Conservation (phyloP, 805 yeast species). For the Kluyveromyces nonfermentans region DNA sequence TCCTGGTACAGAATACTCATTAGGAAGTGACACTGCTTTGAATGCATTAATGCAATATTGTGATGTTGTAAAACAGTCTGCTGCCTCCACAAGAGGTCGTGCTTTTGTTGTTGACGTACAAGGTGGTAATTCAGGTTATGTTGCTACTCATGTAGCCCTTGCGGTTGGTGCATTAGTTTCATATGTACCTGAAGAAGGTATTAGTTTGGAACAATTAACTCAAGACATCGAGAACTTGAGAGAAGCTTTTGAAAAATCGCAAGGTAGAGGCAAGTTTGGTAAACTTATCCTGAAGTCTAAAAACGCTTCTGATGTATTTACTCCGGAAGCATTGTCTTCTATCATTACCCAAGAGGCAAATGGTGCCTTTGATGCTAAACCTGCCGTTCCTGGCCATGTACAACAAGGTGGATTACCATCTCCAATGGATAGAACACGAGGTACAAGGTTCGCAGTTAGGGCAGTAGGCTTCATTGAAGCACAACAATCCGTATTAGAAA, state of each 20-base stretch:
- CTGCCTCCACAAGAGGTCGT: constrained; percentile 69
- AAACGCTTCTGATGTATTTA: constrained; percentile 60
- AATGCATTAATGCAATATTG: constrained; percentile 63
- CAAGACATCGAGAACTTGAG: constrained; percentile 55
- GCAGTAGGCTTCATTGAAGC: constrained; percentile 61
- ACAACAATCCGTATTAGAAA: constrained; percentile 19
- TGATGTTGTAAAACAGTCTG: constrained; percentile 72
- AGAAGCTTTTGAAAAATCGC: constrained; percentile 48
- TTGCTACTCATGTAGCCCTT: constrained; percentile 60
- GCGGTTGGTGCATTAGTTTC: constrained; percentile 67
- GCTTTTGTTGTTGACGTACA: constrained; percentile 76
- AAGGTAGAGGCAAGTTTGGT: constrained; percentile 61
- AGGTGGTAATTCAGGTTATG: constrained; percentile 78
- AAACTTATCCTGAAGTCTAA: constrained; percentile 59
- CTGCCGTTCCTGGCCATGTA: constrained; percentile 81
- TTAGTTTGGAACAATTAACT: constrained; percentile 49
- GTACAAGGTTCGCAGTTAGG: constrained; percentile 59
- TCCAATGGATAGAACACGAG: constrained; percentile 68
- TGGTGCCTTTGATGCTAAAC: constrained; percentile 63
- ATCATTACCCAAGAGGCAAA: constrained; percentile 52
- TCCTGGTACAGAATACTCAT: constrained; percentile 72
- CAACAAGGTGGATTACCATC: constrained; percentile 79
- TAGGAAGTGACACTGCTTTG: constrained; percentile 69
- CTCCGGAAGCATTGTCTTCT: constrained; percentile 61
- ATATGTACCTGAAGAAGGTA: constrained; percentile 67